phyloP scores from a whole-genome alignment of 2,329 filamentous ascomycete species.

The Ophiostoma populinum region DNA sequence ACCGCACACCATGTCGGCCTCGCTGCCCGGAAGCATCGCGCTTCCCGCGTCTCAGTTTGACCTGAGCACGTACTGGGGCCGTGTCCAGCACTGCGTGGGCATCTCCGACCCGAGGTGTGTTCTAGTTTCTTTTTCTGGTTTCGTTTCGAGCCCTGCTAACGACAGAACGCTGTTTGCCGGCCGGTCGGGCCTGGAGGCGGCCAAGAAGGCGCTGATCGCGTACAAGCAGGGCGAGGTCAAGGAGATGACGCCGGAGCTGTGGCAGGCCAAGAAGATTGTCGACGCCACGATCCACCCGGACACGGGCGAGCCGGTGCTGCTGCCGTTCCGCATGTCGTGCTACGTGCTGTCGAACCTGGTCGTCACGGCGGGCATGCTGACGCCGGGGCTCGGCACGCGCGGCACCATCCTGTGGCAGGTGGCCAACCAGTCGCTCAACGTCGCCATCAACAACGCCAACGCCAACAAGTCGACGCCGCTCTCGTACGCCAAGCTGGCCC shows the following conservation, averaged over 20 bases:
- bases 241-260: constrained; percentile 78
- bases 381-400: constrained; percentile 35
- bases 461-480: constrained; percentile 94
- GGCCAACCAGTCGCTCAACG: constrained; percentile 92
- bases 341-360: constrained; percentile 88
- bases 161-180: constrained; percentile 72
- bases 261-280: constrained; percentile 91
- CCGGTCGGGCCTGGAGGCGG: constrained; percentile 59
- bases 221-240: constrained; percentile 75
- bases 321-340: constrained; percentile 94
- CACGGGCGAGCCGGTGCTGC: constrained; percentile 76
- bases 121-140: no score
- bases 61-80: constrained; percentile 83
- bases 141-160: no score
- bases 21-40: constrained; percentile 53
- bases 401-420: constrained; percentile 92
- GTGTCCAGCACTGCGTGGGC: constrained; percentile 75
- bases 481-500: constrained; percentile 58
- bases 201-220: constrained; percentile 61
- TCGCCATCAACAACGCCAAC: constrained; percentile 94
- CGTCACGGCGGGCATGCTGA: constrained; percentile 63
- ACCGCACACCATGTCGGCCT: constrained; percentile 38
- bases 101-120: constrained; percentile 91
- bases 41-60: constrained; percentile 87
- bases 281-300: constrained; percentile 95